Conservation (phyloP, 768 basidiomycete species). For the Termitomyces sp. region DNA sequence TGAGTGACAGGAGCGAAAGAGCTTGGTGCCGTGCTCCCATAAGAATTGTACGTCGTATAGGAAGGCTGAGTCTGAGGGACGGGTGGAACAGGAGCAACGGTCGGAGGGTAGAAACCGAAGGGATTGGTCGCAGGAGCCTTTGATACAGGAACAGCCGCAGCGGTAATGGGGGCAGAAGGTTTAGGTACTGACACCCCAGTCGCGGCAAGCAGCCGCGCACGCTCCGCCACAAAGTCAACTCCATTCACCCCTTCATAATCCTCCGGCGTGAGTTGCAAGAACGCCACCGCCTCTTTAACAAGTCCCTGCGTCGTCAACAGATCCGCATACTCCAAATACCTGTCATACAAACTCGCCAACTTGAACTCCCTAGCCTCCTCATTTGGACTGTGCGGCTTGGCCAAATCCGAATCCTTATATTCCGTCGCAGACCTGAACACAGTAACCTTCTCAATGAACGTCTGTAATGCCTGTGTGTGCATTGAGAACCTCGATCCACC, state of each 20-base stretch:
- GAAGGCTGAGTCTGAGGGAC: conserved; percentile 9
- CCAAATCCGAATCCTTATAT: conserved; percentile 74
- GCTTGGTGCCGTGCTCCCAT: conserved; percentile 6
- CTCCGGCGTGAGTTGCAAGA: conserved; percentile 73
- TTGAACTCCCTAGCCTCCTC: conserved; percentile 68
- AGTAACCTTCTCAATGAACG: conserved; percentile 94
- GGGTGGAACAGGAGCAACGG: conserved; percentile 17
- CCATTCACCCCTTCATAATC: conserved; percentile 68
- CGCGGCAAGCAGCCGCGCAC: conserved; percentile 36
- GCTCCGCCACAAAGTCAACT: conserved; percentile 32
- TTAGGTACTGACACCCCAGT: conserved; percentile 13
- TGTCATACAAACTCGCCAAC: conserved; percentile 82
- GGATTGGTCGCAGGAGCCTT: conserved; percentile 9
- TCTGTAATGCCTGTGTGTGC: conserved; percentile 83
- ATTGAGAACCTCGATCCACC: conserved; percentile 67
- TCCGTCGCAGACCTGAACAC: conserved; percentile 86
- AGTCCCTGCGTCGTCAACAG: conserved; percentile 89
- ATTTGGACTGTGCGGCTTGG: conserved; percentile 29
- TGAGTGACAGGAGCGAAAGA: conserved; percentile 23
- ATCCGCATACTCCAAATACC: conserved; percentile 95
- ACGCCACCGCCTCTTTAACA: conserved; percentile 74
- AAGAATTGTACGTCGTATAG: conserved; percentile 10
- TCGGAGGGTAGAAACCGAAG: conserved; percentile 16
- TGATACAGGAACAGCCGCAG: conserved; percentile 12
- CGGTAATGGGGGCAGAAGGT: conserved; percentile 17